phyloP scores from a whole-genome alignment of 768 basidiomycete genomes.

The Mycena metata region DNA sequence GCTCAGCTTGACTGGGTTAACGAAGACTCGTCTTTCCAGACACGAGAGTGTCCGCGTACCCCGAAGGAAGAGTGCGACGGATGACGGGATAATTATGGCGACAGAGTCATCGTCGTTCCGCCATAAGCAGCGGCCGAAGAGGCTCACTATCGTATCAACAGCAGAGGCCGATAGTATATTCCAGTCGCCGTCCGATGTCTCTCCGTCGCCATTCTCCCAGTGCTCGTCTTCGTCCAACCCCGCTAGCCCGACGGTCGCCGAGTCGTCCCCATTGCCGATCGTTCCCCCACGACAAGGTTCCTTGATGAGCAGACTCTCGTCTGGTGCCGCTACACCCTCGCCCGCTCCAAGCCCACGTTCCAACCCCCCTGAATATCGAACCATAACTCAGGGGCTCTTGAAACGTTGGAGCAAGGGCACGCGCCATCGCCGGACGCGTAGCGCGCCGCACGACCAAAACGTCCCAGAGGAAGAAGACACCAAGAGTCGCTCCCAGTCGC shows the following conservation, averaged over 20 bases:
- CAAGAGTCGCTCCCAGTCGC: conserved; percentile 19
- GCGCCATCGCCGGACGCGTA: conserved; percentile 38
- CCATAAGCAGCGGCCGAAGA: conserved; percentile 47
- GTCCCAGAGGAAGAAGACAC: conserved; percentile 13
- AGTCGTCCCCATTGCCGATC: conserved; percentile 33
- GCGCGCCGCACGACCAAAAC: conserved; percentile 36
- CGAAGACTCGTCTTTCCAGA: conserved; percentile 71
- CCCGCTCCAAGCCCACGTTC: conserved; percentile 23
- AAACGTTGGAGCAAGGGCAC: conserved; percentile 36
- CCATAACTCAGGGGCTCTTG: conserved; percentile 33
- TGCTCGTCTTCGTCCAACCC: conserved; percentile 48
- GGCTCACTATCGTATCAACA: conserved; percentile 52
- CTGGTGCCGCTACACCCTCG: conserved; percentile 6
- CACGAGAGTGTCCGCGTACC: conserved; percentile 81
- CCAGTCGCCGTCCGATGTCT: conserved; percentile 36
- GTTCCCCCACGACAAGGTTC: too few species aligned
- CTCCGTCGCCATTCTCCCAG: conserved; percentile 57
- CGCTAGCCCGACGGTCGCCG: conserved; percentile 27
- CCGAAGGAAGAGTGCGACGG: conserved; percentile 65
- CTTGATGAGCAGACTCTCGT: too few species aligned
- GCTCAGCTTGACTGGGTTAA: conserved; percentile 72
- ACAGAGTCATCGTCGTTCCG: conserved; percentile 40
- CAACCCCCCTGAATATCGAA: conserved; percentile 23
- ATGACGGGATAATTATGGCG: conserved; percentile 47
- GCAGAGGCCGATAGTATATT: conserved; percentile 45